Evolutionary conservation across 2,329 filamentous ascomycete genomes (phyloP).

Genomic region (Monilinia polystroma): DNA sequence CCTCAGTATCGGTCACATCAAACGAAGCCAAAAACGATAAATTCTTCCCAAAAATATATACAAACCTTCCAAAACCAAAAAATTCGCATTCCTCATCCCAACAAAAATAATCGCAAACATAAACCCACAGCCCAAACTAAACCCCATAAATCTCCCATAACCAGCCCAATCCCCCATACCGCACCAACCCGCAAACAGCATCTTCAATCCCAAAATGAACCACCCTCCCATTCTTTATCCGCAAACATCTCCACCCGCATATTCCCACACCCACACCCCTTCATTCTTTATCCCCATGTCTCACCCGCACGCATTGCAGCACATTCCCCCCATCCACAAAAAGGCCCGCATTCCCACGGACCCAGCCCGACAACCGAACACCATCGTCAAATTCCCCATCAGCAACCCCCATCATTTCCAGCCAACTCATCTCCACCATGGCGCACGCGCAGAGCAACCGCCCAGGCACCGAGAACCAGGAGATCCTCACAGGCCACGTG

Average conservation of each 20-base stretch:
- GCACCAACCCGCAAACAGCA: neutral
- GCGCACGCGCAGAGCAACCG: neutral
- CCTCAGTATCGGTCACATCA: neutral
- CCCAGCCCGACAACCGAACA: too few species aligned
- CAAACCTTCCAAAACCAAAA: neutral
- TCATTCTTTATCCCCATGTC: constrained; percentile 15
- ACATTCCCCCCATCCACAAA: constrained; percentile 8
- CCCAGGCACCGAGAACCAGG: constrained; percentile 13
- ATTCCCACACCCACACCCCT: neutral
- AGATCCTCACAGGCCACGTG: neutral
- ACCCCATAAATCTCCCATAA: neutral
- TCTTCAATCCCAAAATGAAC: neutral
- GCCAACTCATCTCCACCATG: neutral
- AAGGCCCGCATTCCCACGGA: neutral
- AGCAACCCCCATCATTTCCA: neutral
- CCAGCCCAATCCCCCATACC: neutral
- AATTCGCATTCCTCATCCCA: neutral
- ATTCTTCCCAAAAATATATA: neutral
- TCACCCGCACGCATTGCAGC: neutral
- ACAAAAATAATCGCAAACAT: neutral
- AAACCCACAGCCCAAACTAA: too few species aligned
- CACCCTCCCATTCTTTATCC: constrained; percentile 2
- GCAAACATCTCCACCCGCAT: constrained; percentile 14
- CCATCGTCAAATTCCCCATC: too few species aligned
- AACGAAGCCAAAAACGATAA: neutral